Conservation (phyloP, 2,329 filamentous ascomycete genomes). For the Aspergillaceae sp. region DNA sequence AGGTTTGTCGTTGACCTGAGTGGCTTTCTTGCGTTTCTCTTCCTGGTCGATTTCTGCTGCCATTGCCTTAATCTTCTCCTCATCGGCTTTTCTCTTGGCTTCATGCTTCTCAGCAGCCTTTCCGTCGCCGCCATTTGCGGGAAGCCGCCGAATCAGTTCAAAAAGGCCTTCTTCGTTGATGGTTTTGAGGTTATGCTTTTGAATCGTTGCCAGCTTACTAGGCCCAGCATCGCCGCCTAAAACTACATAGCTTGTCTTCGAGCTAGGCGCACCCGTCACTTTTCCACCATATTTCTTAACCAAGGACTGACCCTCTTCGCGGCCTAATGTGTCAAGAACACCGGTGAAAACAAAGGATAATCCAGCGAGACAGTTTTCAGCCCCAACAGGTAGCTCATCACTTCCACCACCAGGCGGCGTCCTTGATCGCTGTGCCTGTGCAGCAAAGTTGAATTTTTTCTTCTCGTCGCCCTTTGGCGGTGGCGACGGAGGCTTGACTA, state of each 20-base stretch:
- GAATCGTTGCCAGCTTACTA: conserved; percentile 82
- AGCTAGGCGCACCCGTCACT: conserved; percentile 73
- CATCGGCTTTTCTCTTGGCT: conserved; percentile 76
- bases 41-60: conserved; percentile 79
- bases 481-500: conserved; percentile 72
- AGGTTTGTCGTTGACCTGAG: conserved; percentile 34
- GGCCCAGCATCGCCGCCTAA: conserved; percentile 86
- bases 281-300: conserved; percentile 95
- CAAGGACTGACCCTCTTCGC: conserved; percentile 75
- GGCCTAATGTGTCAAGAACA: conserved; percentile 66
- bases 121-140: conserved; percentile 76
- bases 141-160: conserved; percentile 69
- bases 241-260: conserved; percentile 89
- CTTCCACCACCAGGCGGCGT: conserved; percentile 55
- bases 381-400: conserved; percentile 69
- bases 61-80: conserved; percentile 70
- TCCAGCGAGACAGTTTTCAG: conserved; percentile 81
- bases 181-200: conserved; percentile 69
- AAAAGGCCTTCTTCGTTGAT: conserved; percentile 93
- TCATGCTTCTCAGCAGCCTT: conserved; percentile 79
- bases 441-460: conserved; percentile 73
- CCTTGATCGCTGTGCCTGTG: conserved; percentile 48
- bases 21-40: conserved; percentile 42
- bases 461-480: conserved; percentile 59
- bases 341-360: conserved; percentile 94